Conservation (phyloP, 2,329 filamentous ascomycete genomes). For the Venturia effusa region DNA sequence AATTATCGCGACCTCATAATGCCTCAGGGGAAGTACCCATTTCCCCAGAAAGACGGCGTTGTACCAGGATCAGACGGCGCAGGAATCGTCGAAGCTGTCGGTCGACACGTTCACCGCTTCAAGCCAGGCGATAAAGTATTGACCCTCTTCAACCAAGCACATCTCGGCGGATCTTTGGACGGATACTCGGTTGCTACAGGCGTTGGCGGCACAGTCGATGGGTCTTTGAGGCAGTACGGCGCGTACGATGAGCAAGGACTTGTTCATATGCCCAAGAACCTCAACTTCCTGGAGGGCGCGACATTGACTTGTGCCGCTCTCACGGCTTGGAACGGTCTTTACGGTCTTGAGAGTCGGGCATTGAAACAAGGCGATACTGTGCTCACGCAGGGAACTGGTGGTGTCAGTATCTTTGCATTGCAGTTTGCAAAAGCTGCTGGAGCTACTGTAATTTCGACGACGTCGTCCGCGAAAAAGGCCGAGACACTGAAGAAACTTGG, state of each 20-base stretch:
- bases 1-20: slow-evolving; percentile 42
- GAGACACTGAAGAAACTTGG: slow-evolving; percentile 41
- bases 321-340: slow-evolving; percentile 44
- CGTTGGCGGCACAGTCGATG: slow-evolving; percentile 58
- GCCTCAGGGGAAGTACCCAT: slow-evolving; percentile 34
- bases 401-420: slow-evolving; percentile 55
- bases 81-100: slow-evolving; percentile 41
- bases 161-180: slow-evolving; percentile 40
- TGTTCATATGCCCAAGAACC: slow-evolving; percentile 48
- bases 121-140: slow-evolving; percentile 47
- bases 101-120: slow-evolving; percentile 45
- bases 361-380: slow-evolving; percentile 35
- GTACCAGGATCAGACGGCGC: slow-evolving; percentile 42
- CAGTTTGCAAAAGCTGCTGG: slow-evolving; percentile 41
- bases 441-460: slow-evolving; percentile 48
- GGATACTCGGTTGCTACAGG: slow-evolving; percentile 37
- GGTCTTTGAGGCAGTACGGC: slow-evolving; percentile 55
- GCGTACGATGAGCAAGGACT: slow-evolving; percentile 58
- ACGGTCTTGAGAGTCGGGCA: slow-evolving; percentile 33
- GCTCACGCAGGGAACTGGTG: slow-evolving; percentile 58
- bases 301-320: slow-evolving; percentile 37
- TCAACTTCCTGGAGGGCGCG: slow-evolving; percentile 34
- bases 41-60: slow-evolving; percentile 29
- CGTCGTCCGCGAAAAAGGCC: slow-evolving; percentile 39
- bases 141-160: slow-evolving; percentile 53